Evolutionary conservation across 2,329 filamentous ascomycete species (phyloP), one percentile per base, ranked within the genome.

Genomic region (Pseudogymnoascus sp.): DNA sequence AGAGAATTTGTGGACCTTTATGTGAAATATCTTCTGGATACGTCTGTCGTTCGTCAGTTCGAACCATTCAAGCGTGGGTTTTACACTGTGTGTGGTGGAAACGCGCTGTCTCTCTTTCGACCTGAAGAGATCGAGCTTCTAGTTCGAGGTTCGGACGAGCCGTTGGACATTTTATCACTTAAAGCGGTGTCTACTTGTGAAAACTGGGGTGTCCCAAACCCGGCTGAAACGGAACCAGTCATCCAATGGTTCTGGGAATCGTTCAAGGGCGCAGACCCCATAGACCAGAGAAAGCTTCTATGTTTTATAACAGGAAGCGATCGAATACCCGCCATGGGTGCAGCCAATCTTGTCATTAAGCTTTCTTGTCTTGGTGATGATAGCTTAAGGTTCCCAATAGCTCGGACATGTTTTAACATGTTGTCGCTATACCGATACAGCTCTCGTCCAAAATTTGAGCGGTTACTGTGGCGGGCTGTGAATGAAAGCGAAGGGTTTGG

Each of bases 1-100:
- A 84, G 85, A 66, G 92, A 96, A 69, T 97, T 93, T 69, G 91
- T 96, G 61, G 88, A 93, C 67, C 79, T 91, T 2, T 96, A 96
- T 71, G 84, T 96, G 8, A 84, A 86, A 39, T 89, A 93, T 71
- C 74, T 93, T 8, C 84, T 97, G 9, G 91, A 96, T 69, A 86
- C 81, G 5, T 83, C 90, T 0, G 89, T 96, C 1, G 78, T 84
- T 39, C 83, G 90, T 41, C 92, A 96, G 71, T 97, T 95, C 66
- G 91, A 96, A 71, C 92, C 92, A 0, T 97, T 97, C 80, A 94
- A 94, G 72, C 85, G 92, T 61, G 92, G 92, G 0, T 97, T 97
- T 75, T 97, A 91, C 73, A 95, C 90, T 0, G 91, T 96, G 29
- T 96, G 91, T 71, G 90, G 89, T 36, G 91, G 92, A 36, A 96